These are phyloP conservation scores for Wickerhamiella siamensis DNA, from an alignment of 805 yeast species.

Conservation along the genomic window DNA sequence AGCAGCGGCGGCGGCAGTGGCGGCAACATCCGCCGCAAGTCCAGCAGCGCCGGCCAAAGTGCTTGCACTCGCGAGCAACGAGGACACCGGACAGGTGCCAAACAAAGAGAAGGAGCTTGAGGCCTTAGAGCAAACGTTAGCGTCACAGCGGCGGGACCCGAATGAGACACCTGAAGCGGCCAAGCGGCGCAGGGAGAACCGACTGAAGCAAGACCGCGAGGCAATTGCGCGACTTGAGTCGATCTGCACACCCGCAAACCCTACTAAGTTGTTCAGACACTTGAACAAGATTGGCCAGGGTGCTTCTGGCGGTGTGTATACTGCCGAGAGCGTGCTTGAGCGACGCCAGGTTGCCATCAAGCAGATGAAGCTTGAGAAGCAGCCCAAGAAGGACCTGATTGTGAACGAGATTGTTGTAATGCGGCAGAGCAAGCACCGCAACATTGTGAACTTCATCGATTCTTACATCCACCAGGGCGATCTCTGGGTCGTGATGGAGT, in stretches of 20 bases:
- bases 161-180: constrained; percentile 8
- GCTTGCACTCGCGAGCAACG: constrained; percentile 1
- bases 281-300: constrained; percentile 67
- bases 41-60: constrained; percentile 2
- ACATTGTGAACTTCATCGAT: constrained; percentile 88
- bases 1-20: constrained; percentile 16
- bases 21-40: constrained; percentile 9
- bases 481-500: constrained; percentile 97
- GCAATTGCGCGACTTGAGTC: constrained; percentile 54
- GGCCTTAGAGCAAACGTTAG: constrained; percentile 10
- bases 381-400: constrained; percentile 89
- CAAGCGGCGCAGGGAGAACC: constrained; percentile 52
- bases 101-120: constrained; percentile 18
- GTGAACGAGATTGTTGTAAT: constrained; percentile 91
- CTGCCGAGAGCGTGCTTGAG: constrained; percentile 50
- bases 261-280: constrained; percentile 50
- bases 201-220: constrained; percentile 56
- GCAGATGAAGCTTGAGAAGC: constrained; percentile 88
- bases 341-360: constrained; percentile 63
- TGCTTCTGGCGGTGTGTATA: constrained; percentile 85
- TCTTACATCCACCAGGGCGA: constrained; percentile 49
- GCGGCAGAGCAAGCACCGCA: constrained; percentile 80
- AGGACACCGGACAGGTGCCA: constrained; percentile 11
- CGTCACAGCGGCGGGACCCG: constrained; percentile 3
- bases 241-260: constrained; percentile 79